Evolutionary conservation across 2,329 filamentous ascomycete genomes (phyloP), one percentile per base, ranked within the genome.

Genomic region (Septoria petroselini): DNA sequence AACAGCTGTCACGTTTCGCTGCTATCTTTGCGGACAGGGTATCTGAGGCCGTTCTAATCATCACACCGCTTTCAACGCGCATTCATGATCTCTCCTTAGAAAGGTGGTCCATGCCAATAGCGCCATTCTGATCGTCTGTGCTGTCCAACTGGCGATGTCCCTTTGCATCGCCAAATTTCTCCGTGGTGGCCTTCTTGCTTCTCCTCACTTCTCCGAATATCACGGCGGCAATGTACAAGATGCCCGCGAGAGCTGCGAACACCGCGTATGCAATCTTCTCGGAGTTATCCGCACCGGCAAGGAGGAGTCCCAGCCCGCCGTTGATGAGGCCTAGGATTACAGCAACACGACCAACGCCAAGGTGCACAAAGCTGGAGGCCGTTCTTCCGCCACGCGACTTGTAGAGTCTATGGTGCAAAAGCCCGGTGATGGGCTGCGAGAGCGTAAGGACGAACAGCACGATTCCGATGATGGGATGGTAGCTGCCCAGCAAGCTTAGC

Each of bases 281-380:
- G 9, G 37, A 23, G 54, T 61, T 43, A 65, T 68, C 38, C 21
- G 50, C 55, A 12, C 72, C 69, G 2, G 76, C 73, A 14, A 79
- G 66, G 50, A 67, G 64, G 33, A 81, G 71, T 0, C 79, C 79
- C 1, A 81, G 63, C 1, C 78, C 78, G 15, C 76, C 79, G 57
- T 81, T 81, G 61, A 81, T 70, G 38, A 80, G 75, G 2, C 76
- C 79, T 1, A 81, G 64, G 0, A 73, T 66, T 11, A 82, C 72
- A 15, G 75, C 68, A 30, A 60, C 52, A 11, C 65, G 58, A n/a
- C 65, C 65, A 17, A 64, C 45, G 27, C 55, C 56, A 40, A 65
- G 41, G 50, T 67, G 65, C 5, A 65, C 63, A 50, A 74, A 69
- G 0, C 74, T 76, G 64, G 73, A 76, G 4, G 70, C 57, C 1